phyloP scores from a whole-genome alignment of 106 monocot species.

The Dioscorea alata region DNA sequence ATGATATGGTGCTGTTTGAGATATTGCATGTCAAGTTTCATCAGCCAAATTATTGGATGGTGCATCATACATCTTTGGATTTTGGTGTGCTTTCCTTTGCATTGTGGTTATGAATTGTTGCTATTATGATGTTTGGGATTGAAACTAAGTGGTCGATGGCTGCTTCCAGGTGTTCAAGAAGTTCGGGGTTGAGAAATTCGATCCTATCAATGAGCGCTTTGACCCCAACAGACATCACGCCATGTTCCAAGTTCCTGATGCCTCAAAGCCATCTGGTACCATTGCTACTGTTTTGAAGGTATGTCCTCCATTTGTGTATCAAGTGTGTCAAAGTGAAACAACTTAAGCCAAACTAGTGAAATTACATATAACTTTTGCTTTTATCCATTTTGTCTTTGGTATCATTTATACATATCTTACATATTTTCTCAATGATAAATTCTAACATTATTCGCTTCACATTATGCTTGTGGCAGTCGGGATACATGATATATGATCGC shows the following conservation, averaged over 20 bases:
- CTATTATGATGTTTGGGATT: too few relatives aligned
- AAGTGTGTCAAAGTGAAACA: background rate
- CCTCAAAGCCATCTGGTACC: conserved; percentile 39
- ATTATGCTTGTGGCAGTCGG: conserved; percentile 22
- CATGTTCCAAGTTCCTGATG: conserved; percentile 43
- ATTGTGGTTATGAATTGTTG: too few relatives aligned
- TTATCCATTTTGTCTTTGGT: too few relatives aligned
- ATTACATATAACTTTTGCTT: background rate
- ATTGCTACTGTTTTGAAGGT: conserved; percentile 59
- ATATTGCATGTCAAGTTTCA: too few relatives aligned
- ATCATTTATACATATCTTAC: background rate
- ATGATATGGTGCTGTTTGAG: too few relatives aligned
- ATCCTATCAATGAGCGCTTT: conserved; percentile 50
- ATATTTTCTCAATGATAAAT: background rate
- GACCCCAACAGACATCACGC: conserved; percentile 54
- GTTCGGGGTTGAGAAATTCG: conserved; percentile 61
- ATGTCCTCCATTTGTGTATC: background rate
- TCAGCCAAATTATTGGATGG: too few relatives aligned
- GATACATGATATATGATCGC: conserved; percentile 65
- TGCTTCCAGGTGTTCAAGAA: conserved; percentile 43
- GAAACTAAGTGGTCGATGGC: too few relatives aligned
- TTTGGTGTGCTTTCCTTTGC: too few relatives aligned
- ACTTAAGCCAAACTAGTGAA: background rate
- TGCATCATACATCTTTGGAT: too few relatives aligned
- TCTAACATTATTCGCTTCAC: background rate